These are phyloP conservation scores for Dichotomopilus funicola DNA, from an alignment of 2,329 filamentous ascomycete species.

Conservation along the genomic window DNA sequence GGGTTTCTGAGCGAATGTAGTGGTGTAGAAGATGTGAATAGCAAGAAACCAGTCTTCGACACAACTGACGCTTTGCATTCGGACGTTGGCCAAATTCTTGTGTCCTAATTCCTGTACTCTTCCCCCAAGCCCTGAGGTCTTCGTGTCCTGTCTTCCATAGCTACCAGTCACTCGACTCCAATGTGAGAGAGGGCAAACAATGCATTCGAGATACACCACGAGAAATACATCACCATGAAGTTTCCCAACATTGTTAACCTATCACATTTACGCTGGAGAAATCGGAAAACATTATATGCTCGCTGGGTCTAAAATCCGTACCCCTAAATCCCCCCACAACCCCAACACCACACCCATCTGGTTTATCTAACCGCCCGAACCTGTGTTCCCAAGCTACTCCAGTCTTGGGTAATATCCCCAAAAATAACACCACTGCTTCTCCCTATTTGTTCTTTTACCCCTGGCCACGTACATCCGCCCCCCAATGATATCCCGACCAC, in stretches of 20 bases:
- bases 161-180: too few relatives aligned
- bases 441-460: neutral
- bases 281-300: neutral
- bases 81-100: too few relatives aligned
- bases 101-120: too few relatives aligned
- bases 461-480: neutral
- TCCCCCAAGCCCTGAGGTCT: too few relatives aligned
- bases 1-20: too few relatives aligned
- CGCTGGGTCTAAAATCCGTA: neutral
- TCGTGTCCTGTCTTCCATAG: too few relatives aligned
- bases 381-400: neutral
- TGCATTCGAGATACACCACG: too few relatives aligned
- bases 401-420: neutral
- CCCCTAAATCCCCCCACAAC: neutral
- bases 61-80: neutral
- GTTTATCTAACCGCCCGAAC: neutral
- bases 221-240: too few relatives aligned
- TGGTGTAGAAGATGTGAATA: neutral
- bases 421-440: neutral
- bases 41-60: neutral
- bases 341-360: neutral
- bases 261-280: neutral
- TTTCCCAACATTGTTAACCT: neutral
- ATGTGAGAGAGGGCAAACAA: too few relatives aligned
- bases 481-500: neutral